Percentiles rank a stretch among this genome's conserved stretches.
Conservation (phyloP, 768 basidiomycete genomes). For the Hygrocybe coccinea region DNA sequence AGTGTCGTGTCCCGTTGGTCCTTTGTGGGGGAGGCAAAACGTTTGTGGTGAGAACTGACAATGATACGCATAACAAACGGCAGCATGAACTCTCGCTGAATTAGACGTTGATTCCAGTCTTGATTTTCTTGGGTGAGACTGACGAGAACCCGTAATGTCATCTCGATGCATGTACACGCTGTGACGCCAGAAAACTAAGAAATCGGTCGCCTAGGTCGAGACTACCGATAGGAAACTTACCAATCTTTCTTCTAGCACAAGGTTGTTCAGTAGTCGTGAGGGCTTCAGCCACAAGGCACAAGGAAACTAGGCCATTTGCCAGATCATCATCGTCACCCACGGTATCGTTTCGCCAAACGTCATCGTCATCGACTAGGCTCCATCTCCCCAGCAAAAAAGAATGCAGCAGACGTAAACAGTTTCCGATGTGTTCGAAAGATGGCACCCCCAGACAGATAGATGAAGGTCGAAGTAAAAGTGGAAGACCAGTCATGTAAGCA, state of each 20-base stretch:
- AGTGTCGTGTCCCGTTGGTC: neutral
- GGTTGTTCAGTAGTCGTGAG: slow-evolving; percentile 9
- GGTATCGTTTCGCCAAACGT: slow-evolving; percentile 6
- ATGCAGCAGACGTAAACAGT: slow-evolving; percentile 59
- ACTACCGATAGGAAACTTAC: slow-evolving; percentile 7
- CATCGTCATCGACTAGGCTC: slow-evolving; percentile 20
- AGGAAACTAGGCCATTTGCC: slow-evolving; percentile 42
- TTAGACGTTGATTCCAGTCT: slow-evolving; percentile 51
- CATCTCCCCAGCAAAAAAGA: slow-evolving; percentile 58
- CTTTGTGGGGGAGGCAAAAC: slow-evolving; percentile 16
- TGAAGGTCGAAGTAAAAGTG: slow-evolving; percentile 33
- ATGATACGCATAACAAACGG: slow-evolving; percentile 47
- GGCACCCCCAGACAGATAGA: slow-evolving; percentile 19
- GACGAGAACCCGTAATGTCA: slow-evolving; percentile 61
- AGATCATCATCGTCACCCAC: slow-evolving; percentile 35
- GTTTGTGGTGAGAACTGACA: slow-evolving; percentile 31
- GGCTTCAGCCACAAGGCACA: slow-evolving; percentile 47
- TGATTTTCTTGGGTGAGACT: slow-evolving; percentile 62
- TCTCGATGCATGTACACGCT: slow-evolving; percentile 50
- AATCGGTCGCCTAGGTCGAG: neutral
- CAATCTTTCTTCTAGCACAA: neutral
- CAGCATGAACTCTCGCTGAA: slow-evolving; percentile 43
- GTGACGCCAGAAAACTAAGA: neutral
- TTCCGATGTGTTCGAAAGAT: slow-evolving; percentile 45
- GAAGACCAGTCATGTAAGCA: slow-evolving; percentile 28